phyloP scores from a whole-genome alignment of 345 rosid species.

The Salix caprea region DNA sequence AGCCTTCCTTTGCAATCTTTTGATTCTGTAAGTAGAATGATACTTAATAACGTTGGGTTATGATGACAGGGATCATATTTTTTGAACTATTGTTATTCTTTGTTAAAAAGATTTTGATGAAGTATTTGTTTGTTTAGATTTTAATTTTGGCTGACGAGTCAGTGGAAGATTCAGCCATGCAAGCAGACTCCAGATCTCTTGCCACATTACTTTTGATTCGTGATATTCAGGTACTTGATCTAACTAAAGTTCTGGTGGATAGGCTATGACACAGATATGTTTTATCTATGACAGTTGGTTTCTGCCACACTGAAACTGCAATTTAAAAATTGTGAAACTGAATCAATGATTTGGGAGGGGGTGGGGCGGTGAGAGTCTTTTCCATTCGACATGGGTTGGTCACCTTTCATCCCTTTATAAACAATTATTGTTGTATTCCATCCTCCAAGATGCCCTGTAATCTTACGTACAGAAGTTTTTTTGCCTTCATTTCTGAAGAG shows the following conservation, averaged over 20 bases:
- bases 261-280: not conserved
- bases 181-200: constrained; percentile 81
- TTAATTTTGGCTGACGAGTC: constrained; percentile 75
- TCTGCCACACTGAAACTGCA: not conserved
- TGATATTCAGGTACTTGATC: constrained; percentile 61
- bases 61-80: not conserved
- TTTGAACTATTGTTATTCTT: not conserved
- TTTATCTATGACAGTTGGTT: not conserved
- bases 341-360: not conserved
- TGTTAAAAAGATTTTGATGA: not conserved
- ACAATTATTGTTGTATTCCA: not conserved
- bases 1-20: constrained; percentile 73
- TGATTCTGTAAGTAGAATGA: constrained; percentile 51
- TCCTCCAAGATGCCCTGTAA: not conserved
- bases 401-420: not conserved
- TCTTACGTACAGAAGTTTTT: not conserved
- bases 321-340: not conserved
- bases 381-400: not conserved
- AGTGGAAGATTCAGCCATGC: constrained; percentile 74
- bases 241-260: not conserved
- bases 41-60: not conserved
- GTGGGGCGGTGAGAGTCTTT: not conserved
- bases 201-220: constrained; percentile 66
- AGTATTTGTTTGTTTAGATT: constrained; percentile 37
- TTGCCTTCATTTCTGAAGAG: not conserved